These are phyloP conservation scores for Penicillium olsonii DNA, from an alignment of 2,329 filamentous ascomycete genomes.

Conservation along the genomic window DNA sequence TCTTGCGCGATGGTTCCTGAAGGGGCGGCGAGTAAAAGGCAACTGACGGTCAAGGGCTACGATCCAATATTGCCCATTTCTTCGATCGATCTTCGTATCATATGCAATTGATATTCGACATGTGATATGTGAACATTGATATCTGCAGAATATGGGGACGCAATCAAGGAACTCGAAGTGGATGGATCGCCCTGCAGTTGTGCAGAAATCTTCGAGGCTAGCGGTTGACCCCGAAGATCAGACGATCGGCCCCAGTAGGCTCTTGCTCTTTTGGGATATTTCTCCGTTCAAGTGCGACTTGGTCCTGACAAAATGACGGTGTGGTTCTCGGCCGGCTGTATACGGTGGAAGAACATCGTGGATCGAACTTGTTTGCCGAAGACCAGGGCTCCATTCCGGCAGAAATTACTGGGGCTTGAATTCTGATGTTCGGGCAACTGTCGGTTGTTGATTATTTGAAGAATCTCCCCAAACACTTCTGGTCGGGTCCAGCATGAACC, in stretches of 20 bases:
- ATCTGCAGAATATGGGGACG: too few species aligned
- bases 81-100: too few species aligned
- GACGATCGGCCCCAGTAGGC: background rate
- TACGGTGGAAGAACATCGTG: background rate
- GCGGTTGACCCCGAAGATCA: background rate
- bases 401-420: background rate
- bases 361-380: background rate
- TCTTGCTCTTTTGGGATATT: background rate
- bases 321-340: background rate
- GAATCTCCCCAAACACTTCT: background rate
- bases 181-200: background rate
- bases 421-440: background rate
- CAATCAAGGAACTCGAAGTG: background rate
- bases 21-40: too few species aligned
- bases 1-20: too few species aligned
- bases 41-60: too few species aligned
- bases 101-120: too few species aligned
- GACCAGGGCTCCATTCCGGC: background rate
- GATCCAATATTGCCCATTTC: background rate
- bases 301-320: background rate
- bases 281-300: background rate
- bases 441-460: background rate
- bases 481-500: constrained; percentile 3
- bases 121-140: background rate
- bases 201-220: background rate